Base-by-base conservation (phyloP, 2,329 filamentous ascomycete genomes). In the Pseudogymnoascus sp. region DNA sequence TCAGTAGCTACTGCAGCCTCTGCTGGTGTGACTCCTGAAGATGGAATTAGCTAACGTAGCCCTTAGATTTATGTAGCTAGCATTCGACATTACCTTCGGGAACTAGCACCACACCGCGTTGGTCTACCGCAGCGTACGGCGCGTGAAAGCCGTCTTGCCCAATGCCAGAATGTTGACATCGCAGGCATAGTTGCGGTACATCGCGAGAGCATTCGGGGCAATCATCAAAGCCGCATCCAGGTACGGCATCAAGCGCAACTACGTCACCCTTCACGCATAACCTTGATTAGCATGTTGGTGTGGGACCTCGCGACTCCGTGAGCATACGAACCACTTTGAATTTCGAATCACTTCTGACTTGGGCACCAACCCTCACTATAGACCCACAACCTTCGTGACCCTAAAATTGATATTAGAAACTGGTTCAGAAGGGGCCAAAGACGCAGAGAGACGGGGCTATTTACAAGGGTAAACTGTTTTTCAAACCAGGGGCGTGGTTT, bases 71-170 rank as follows among this genome's bases (percentile, higher is more conserved):
- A 33, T 7, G 22, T 11, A 7, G 45, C 16, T 11, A 52, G 9
- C 9, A 55, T 33, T 55, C 2, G 7, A 19, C 25, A 55, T 55
- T 55, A 55, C 45, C 45, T 55, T 55, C 25, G 4, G 45, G 45
- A 30, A 55, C 25, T 12, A 30, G 8, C 4, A 30, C 42, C 28
- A 60, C 22, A 5, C n/a, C 19, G 2, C 16, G 35, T 35, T 59
- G 16, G 16, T 33, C 45, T 12, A 38, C 66, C 0, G 68, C 69
- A 0, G 75, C 73, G 39, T 74, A 79, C 0, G 76, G 74, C 1
- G 77, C 75, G 49, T 75, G 77, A 38, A 76, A 77, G 0, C 77
- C 77, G 30, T 79, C 74, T 58, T 77, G 75, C 0, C 77, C 77
- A 19, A 79, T 77, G 0, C 77, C 77, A 1, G 77, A 77, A 63